Percentiles rank a stretch among this genome's conserved stretches.
Conservation (phyloP, 1,139 yeast genomes). For the Magnusiomyces suaveolens region DNA sequence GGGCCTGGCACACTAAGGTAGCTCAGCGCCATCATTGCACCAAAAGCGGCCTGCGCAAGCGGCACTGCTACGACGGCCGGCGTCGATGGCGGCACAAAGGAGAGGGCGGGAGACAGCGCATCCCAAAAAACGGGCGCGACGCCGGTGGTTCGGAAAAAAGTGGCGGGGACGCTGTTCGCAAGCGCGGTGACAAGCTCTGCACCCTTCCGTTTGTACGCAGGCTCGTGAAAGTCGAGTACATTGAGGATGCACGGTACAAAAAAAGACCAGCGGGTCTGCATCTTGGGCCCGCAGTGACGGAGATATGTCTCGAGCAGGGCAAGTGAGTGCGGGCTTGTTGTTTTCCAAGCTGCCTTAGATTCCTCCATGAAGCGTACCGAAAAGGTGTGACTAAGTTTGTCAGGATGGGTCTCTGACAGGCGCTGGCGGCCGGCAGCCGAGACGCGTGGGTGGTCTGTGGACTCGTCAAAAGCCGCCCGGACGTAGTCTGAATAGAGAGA, state of each 20-base stretch:
- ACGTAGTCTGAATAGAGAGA: constrained; percentile 2
- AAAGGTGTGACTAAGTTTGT: constrained; percentile 1
- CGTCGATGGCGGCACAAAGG: constrained; percentile 42
- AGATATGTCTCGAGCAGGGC: constrained; percentile 26
- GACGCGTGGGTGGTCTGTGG: constrained; percentile 15
- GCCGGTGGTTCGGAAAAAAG: constrained; percentile 36
- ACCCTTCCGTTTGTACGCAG: constrained; percentile 39
- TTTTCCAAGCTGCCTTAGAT: constrained; percentile 31
- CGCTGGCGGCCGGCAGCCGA: constrained; percentile 18
- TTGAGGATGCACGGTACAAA: constrained; percentile 43
- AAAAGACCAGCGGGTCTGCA: constrained; percentile 36
- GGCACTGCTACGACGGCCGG: constrained; percentile 25
- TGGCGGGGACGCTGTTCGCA: constrained; percentile 21
- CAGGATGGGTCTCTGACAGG: constrained; percentile 5
- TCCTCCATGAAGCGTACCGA: neutral
- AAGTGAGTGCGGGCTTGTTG: constrained; percentile 21
- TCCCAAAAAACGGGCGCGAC: constrained; percentile 38
- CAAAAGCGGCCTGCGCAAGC: constrained; percentile 20
- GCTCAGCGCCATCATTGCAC: constrained; percentile 20
- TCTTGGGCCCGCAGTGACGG: constrained; percentile 16
- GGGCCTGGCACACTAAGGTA: constrained; percentile 14
- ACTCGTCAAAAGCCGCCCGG: constrained; percentile 15
- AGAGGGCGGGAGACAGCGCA: constrained; percentile 35
- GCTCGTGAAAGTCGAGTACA: constrained; percentile 44
- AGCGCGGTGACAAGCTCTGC: constrained; percentile 32